phyloP scores from a whole-genome alignment of 129 eudicot genomes.

The Chrysanthemum seticuspe region DNA sequence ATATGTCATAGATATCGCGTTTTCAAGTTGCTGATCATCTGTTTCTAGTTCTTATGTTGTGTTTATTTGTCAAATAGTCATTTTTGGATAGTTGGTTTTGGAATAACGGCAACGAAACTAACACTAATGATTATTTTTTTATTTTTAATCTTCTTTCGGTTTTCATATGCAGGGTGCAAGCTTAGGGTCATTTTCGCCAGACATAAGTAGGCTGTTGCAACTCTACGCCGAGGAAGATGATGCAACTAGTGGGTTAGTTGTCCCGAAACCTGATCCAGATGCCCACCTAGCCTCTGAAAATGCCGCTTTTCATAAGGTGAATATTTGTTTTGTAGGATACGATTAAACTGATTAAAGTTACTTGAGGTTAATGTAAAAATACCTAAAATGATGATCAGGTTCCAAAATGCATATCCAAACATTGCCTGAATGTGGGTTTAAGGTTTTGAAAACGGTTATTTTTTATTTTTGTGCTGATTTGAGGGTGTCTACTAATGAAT shows the following conservation, averaged over 20 bases:
- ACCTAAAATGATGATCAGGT: no score
- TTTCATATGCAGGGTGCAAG: slow-evolving; percentile 59
- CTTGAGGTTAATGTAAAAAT: no score
- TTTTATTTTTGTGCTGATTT: no score
- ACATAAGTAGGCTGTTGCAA: slow-evolving; percentile 67
- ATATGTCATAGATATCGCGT: neutral
- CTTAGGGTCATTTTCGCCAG: slow-evolving; percentile 60
- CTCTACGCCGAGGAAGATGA: slow-evolving; percentile 85
- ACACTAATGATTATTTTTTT: no score
- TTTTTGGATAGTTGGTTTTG: no score
- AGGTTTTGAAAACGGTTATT: no score
- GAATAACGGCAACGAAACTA: no score
- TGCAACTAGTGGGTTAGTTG: slow-evolving; percentile 74
- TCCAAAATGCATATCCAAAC: no score
- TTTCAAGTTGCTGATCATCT: no score
- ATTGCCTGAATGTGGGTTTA: no score
- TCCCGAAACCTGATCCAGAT: slow-evolving; percentile 76
- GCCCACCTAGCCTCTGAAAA: slow-evolving; percentile 33
- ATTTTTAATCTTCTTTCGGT: neutral
- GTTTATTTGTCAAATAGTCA: no score
- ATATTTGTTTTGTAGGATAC: neutral
- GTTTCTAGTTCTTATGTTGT: no score
- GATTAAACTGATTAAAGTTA: neutral
- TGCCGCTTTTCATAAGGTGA: slow-evolving; percentile 46
- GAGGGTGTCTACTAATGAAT: neutral